Evolutionary conservation across 257 asterid genomes (phyloP), one percentile per base, ranked within the genome.

Genomic region (Apocynum venetum): DNA sequence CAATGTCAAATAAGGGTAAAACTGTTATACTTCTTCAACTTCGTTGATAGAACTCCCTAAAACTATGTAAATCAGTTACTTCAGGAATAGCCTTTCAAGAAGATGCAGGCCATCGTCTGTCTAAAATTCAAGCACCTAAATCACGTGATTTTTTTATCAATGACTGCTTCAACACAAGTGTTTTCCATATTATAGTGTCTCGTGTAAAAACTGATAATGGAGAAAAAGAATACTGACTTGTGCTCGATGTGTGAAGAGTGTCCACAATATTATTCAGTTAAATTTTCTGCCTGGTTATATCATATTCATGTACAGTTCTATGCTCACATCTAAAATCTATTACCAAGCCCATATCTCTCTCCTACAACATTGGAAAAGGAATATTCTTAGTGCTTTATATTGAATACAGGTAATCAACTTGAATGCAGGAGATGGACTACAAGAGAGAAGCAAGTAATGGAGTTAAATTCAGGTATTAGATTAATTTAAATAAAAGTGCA

Each of bases 351-450:
- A 11, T n/a, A 35, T 75, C 9, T 53, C 69, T 64, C 36, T 75
- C 79, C 47, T 73, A 15, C 61, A 40, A 73, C 77, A 67, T 74
- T 76, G 86, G 74, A 87, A 82, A 82, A 85, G 86, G 90, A 84
- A 84, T 87, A 77, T 93, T 91, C 97, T 94, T 94, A 89, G 98
- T 86, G 89, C 93, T 90, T 88, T 88, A 86, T 86, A 94, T 91
- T 92, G 98, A 94, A 91, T 91, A 92, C 98, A 94, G 98, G 97
- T 86, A 83, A 87, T 93, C 96, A 89, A 89, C 87, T 92, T 95
- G 89, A 91, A 95, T 95, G 98, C 98, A 95, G 98, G 98, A 95
- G 98, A 95, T 95, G 98, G 91, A 93, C 88, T 95, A 95, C 87
- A 84, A 75, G 72, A 85, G 71, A 76, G 98, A 95, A 90, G 98